Percentiles rank a stretch among this genome's conserved stretches.
Evolutionary conservation across 2,329 filamentous ascomycete genomes (phyloP).

Genomic region (Alternaria consortialis): DNA sequence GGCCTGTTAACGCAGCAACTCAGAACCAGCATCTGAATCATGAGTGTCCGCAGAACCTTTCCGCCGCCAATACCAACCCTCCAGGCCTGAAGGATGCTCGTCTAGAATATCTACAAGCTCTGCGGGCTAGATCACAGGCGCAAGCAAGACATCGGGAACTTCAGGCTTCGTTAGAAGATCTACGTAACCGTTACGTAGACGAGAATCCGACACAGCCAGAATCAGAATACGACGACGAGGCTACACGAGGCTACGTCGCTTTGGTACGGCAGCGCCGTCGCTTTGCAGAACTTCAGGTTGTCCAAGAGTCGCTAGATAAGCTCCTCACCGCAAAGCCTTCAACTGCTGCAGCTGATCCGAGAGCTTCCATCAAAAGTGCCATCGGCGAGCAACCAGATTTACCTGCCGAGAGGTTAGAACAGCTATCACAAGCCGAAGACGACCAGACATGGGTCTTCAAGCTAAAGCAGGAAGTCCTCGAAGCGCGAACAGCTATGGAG

Average conservation of each 20-base stretch:
- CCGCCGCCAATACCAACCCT: constrained; percentile 37
- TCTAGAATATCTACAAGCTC: constrained; percentile 56
- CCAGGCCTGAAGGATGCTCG: constrained; percentile 55
- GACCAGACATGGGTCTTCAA: constrained; percentile 42
- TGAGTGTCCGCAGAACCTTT: constrained; percentile 36
- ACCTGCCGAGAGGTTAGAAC: constrained; percentile 44
- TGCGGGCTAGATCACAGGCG: constrained; percentile 55
- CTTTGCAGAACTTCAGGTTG: constrained; percentile 57
- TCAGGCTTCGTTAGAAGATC: constrained; percentile 43
- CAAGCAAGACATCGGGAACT: constrained; percentile 49
- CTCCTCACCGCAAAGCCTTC: constrained; percentile 50
- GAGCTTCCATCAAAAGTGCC: constrained; percentile 34
- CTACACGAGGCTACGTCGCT: constrained; percentile 50
- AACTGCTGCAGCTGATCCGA: constrained; percentile 34
- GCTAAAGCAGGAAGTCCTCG: constrained; percentile 52
- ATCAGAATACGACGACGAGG: constrained; percentile 41
- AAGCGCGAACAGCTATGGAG: constrained; percentile 46
- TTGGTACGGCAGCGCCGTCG: constrained; percentile 58
- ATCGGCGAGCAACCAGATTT: constrained; percentile 50
- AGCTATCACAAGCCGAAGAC: constrained; percentile 28
- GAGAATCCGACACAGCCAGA: constrained; percentile 42
- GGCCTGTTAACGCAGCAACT: constrained; percentile 37
- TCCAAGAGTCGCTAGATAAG: constrained; percentile 56
- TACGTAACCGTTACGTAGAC: constrained; percentile 35
- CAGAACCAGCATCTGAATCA: constrained; percentile 46